phyloP scores from a whole-genome alignment of 352 stramenopile genomes.

The Globisporangium nodosum region DNA sequence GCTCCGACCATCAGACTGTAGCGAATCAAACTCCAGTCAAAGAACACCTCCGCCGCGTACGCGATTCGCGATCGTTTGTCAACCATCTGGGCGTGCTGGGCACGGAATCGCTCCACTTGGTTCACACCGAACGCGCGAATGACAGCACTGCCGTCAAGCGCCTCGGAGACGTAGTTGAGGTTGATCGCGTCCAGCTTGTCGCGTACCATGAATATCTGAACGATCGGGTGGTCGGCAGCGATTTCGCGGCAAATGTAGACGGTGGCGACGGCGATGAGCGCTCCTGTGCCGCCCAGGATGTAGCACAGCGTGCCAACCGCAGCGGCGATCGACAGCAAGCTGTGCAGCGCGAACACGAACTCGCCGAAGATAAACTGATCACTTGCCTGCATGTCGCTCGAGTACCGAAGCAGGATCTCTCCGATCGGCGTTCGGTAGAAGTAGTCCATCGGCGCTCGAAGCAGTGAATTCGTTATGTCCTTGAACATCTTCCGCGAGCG shows the following conservation, averaged over 20 bases:
- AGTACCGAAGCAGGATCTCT: conserved; percentile 29
- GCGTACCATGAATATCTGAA: conserved; percentile 26
- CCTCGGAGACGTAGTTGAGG: conserved; percentile 26
- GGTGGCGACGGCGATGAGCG: conserved; percentile 17
- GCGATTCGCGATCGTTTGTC: conserved; percentile 25
- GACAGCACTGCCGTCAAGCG: conserved; percentile 26
- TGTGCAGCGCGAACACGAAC: conserved; percentile 24
- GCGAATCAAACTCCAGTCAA: conserved; percentile 22
- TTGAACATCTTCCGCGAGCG: conserved; percentile 17
- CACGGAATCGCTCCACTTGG: conserved; percentile 23
- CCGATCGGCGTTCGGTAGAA: conserved; percentile 34
- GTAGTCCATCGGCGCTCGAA: conserved; percentile 28
- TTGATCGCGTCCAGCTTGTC: conserved; percentile 17
- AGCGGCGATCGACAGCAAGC: conserved; percentile 19
- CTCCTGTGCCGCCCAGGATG: conserved; percentile 20
- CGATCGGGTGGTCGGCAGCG: conserved; percentile 13
- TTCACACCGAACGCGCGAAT: conserved; percentile 31
- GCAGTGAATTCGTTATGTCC: conserved; percentile 21
- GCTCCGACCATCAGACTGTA: conserved; percentile 25
- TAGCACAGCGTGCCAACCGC: conserved; percentile 20
- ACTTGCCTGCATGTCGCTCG: conserved; percentile 27
- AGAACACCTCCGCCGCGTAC: conserved; percentile 25
- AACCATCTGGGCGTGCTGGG: conserved; percentile 26
- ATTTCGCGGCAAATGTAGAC: conserved; percentile 9
- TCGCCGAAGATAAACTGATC: conserved; percentile 20